These are phyloP conservation scores for Neofusicoccum parvum DNA, from an alignment of 2,329 filamentous ascomycete genomes.

Conservation along the genomic window DNA sequence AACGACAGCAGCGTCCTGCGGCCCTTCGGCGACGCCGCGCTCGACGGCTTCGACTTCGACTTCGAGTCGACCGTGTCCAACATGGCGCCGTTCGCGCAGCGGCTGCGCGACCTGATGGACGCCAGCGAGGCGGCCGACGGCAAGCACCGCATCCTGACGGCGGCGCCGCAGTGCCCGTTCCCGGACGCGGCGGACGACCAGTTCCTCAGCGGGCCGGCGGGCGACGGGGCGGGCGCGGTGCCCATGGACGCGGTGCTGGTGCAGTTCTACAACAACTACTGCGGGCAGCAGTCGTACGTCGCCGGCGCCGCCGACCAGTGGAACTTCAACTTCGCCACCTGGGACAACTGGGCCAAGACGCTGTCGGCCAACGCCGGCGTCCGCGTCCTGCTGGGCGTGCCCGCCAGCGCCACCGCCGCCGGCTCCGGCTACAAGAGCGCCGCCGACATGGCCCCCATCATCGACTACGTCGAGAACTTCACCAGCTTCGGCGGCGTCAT, in stretches of 20 bases:
- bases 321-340: constrained; percentile 64
- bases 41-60: constrained; percentile 80
- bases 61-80: constrained; percentile 65
- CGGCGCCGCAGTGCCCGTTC: constrained; percentile 69
- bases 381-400: constrained; percentile 64
- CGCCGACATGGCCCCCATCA: constrained; percentile 50
- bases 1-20: constrained; percentile 53
- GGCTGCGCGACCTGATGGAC: constrained; percentile 60
- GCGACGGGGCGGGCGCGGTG: constrained; percentile 47
- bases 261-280: constrained; percentile 72
- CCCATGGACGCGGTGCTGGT: constrained; percentile 63
- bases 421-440: constrained; percentile 59
- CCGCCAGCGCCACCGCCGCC: constrained; percentile 56
- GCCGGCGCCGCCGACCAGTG: constrained; percentile 48
- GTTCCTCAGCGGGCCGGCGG: constrained; percentile 46
- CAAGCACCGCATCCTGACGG: constrained; percentile 62
- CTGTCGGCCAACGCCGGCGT: constrained; percentile 61
- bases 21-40: constrained; percentile 65
- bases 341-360: constrained; percentile 66
- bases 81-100: constrained; percentile 62
- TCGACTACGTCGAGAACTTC: constrained; percentile 58
- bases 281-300: constrained; percentile 58
- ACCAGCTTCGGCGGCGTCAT: constrained; percentile 67
- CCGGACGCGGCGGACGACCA: constrained; percentile 63
- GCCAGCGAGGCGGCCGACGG: constrained; percentile 40